Evolutionary conservation across 441 rosid genomes (phyloP).

Genomic region (Kokia cookei): DNA sequence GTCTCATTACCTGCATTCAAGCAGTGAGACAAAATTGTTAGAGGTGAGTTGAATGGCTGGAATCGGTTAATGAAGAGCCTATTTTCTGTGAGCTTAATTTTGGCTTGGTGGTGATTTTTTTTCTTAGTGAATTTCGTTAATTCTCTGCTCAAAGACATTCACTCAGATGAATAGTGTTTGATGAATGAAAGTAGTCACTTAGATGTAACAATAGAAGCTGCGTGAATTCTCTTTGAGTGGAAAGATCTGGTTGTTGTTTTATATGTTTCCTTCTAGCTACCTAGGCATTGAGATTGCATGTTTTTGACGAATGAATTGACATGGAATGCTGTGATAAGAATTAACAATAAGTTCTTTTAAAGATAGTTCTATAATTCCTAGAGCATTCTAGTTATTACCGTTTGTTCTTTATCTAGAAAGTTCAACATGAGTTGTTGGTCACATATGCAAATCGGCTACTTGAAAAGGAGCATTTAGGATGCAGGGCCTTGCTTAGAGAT

Average conservation of each 20-base stretch:
- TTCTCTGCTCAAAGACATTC: not conserved
- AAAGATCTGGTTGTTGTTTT: not conserved
- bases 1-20: conserved; percentile 72
- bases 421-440: conserved; percentile 75
- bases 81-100: not conserved
- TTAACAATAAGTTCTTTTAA: not conserved
- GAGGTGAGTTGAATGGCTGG: conserved; percentile 47
- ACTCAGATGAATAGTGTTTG: not conserved
- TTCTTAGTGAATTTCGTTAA: not conserved
- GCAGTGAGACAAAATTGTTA: conserved; percentile 81
- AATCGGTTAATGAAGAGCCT: not conserved
- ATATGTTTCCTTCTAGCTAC: not conserved
- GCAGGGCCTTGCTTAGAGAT: conserved; percentile 76
- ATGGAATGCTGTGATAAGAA: not conserved
- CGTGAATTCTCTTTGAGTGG: not conserved
- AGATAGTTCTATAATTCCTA: not conserved
- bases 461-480: conserved; percentile 96
- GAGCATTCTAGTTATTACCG: not conserved
- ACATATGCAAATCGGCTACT: conserved; percentile 54
- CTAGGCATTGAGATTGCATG: not conserved
- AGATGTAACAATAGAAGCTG: not conserved
- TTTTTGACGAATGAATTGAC: not conserved
- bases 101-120: not conserved
- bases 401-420: conserved; percentile 52
- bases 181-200: not conserved